phyloP scores from a whole-genome alignment of 208 protist species.

The Naegleria gruberi region DNA sequence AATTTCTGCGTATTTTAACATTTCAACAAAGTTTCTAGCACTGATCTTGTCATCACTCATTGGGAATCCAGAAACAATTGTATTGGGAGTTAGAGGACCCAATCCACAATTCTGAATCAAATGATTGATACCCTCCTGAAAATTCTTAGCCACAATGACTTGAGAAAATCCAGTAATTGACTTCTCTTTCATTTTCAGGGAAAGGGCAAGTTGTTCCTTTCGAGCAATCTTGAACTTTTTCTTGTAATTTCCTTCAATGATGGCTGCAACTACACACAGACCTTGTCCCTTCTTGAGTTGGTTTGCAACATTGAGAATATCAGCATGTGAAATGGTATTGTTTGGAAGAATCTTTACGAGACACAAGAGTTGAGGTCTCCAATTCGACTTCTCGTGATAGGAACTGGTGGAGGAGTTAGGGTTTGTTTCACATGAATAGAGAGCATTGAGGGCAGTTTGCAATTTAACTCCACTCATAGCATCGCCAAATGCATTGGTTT shows the following conservation, averaged over 20 bases:
- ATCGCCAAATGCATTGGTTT: neutral
- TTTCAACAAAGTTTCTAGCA: slow-evolving; percentile 16
- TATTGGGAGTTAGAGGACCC: slow-evolving; percentile 34
- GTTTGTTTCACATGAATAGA: neutral
- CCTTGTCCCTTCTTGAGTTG: slow-evolving; percentile 16
- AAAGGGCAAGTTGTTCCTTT: neutral
- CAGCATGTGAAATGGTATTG: neutral
- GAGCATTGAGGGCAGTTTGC: neutral
- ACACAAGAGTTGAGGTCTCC: slow-evolving; percentile 43
- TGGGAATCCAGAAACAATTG: slow-evolving; percentile 33
- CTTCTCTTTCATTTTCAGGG: slow-evolving; percentile 16
- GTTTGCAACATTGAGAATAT: slow-evolving; percentile 7
- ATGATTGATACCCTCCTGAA: neutral
- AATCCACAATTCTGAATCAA: slow-evolving; percentile 34
- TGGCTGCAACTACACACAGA: slow-evolving; percentile 22
- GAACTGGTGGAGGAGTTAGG: no score
- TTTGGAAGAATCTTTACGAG: slow-evolving; percentile 14
- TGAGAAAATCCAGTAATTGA: slow-evolving; percentile 33
- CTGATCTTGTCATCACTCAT: neutral
- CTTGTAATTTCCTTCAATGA: slow-evolving; percentile 3
- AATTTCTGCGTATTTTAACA: neutral
- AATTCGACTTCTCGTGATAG: slow-evolving; percentile 26
- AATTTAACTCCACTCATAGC: neutral
- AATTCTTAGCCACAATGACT: slow-evolving; percentile 18
- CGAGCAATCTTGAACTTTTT: neutral